These are phyloP conservation scores for Eimeria maxima DNA, from an alignment of 169 alveolate species.

Conservation along the genomic window DNA sequence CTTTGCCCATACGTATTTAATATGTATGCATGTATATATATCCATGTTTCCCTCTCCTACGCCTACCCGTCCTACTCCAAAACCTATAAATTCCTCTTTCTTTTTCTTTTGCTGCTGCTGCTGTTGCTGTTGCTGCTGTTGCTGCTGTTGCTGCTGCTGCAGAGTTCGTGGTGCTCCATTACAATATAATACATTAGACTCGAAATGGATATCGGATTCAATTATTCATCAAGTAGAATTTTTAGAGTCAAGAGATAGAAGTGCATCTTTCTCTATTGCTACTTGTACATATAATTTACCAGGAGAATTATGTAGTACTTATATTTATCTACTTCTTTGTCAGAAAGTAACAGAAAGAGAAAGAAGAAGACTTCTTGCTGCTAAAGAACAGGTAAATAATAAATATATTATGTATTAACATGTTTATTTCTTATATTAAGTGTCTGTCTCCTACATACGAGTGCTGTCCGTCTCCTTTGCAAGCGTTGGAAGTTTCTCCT, in stretches of 20 bases:
- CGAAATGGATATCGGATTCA: slow-evolving; percentile 73
- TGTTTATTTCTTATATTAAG: no score
- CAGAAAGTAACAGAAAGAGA: slow-evolving; percentile 83
- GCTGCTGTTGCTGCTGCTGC: no score
- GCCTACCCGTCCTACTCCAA: no score
- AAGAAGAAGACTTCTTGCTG: slow-evolving; percentile 66
- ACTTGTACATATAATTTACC: slow-evolving; percentile 78
- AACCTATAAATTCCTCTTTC: no score
- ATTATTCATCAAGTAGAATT: slow-evolving; percentile 75
- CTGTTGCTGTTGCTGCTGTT: no score
- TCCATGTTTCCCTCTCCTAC: no score
- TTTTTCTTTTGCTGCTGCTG: no score
- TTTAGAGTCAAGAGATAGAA: slow-evolving; percentile 76
- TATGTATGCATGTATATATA: no score
- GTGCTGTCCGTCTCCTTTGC: no score
- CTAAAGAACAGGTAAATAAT: slow-evolving; percentile 70
- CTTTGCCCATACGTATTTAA: no score
- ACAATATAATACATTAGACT: slow-evolving; percentile 75
- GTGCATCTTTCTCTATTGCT: slow-evolving; percentile 56
- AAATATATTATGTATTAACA: neutral
- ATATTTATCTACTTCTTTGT: slow-evolving; percentile 44
- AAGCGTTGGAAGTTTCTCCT: no score
- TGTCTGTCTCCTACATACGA: no score
- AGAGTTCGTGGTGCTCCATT: slow-evolving; percentile 79
- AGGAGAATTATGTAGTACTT: slow-evolving; percentile 78